Evolutionary conservation across 2,329 filamentous ascomycete genomes (phyloP).

Genomic region (Penicillium sclerotiorum): DNA sequence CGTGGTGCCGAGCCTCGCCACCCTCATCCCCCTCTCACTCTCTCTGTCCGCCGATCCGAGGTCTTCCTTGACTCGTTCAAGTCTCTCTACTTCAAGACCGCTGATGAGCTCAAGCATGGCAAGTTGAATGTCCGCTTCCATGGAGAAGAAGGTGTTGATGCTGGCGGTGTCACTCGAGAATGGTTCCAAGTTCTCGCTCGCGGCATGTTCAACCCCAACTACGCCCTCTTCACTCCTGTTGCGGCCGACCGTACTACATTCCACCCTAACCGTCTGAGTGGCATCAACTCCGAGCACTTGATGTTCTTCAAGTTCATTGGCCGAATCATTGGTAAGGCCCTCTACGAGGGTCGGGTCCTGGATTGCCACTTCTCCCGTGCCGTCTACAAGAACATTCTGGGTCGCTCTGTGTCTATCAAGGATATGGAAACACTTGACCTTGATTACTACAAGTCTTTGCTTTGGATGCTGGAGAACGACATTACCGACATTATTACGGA

Average conservation of each 20-base stretch:
- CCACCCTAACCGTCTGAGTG: slow-evolving; percentile 93
- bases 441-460: slow-evolving; percentile 97
- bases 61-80: slow-evolving; percentile 99
- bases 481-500: slow-evolving; percentile 98
- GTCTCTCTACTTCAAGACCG: slow-evolving; percentile 94
- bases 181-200: slow-evolving; percentile 98
- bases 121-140: slow-evolving; percentile 98
- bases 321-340: slow-evolving; percentile 94
- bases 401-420: slow-evolving; percentile 94
- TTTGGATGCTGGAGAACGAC: slow-evolving; percentile 98
- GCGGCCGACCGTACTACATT: slow-evolving; percentile 97
- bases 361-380: slow-evolving; percentile 99
- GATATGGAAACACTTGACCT: slow-evolving; percentile 99
- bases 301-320: slow-evolving; percentile 99
- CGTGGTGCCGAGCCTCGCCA: slow-evolving; percentile 71
- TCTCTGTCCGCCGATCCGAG: slow-evolving; percentile 87
- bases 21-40: slow-evolving; percentile 75
- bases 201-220: slow-evolving; percentile 99
- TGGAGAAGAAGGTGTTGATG: slow-evolving; percentile 95
- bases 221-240: slow-evolving; percentile 93
- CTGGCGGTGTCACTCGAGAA: slow-evolving; percentile 93
- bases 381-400: slow-evolving; percentile 96
- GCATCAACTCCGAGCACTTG: slow-evolving; percentile 91
- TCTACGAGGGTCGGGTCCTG: slow-evolving; percentile 92
- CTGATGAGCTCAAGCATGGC: slow-evolving; percentile 98